Evolutionary conservation across 208 protist genomes (phyloP).

Genomic region (Leishmania aethiopica): DNA sequence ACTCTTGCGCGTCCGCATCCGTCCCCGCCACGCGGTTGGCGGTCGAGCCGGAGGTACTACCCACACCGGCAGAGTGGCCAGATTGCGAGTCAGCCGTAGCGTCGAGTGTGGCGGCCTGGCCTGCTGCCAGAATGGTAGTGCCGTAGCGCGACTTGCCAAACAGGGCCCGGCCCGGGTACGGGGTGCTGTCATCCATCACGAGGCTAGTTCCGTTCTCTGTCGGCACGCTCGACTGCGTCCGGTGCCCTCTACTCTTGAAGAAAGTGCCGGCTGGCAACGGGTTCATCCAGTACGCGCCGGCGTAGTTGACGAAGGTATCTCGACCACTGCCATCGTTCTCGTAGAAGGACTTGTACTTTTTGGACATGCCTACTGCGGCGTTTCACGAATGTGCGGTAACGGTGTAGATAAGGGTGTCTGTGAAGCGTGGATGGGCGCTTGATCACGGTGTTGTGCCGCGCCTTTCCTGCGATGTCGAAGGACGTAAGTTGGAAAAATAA

Average conservation of each 20-base stretch:
- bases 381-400: background rate
- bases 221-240: background rate
- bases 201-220: constrained; percentile 8
- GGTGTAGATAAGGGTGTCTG: background rate
- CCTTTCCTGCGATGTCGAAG: background rate
- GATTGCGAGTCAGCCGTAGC: background rate
- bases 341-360: constrained; percentile 36
- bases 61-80: background rate
- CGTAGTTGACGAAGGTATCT: constrained; percentile 84
- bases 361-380: constrained; percentile 10
- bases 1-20: constrained; percentile 24
- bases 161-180: constrained; percentile 40
- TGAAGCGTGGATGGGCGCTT: background rate
- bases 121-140: constrained; percentile 41
- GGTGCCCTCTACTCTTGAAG: constrained; percentile 32
- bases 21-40: background rate
- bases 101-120: constrained; percentile 3
- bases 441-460: background rate
- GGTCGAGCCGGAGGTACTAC: background rate
- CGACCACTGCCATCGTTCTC: constrained; percentile 67
- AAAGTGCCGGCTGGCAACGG: constrained; percentile 66
- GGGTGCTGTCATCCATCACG: constrained; percentile 14
- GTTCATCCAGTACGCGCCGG: constrained; percentile 81
- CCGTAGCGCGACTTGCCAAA: constrained; percentile 81
- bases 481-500: background rate